Evolutionary conservation across 2,329 filamentous ascomycete species (phyloP).

Genomic region (Alternaria incomplexa): DNA sequence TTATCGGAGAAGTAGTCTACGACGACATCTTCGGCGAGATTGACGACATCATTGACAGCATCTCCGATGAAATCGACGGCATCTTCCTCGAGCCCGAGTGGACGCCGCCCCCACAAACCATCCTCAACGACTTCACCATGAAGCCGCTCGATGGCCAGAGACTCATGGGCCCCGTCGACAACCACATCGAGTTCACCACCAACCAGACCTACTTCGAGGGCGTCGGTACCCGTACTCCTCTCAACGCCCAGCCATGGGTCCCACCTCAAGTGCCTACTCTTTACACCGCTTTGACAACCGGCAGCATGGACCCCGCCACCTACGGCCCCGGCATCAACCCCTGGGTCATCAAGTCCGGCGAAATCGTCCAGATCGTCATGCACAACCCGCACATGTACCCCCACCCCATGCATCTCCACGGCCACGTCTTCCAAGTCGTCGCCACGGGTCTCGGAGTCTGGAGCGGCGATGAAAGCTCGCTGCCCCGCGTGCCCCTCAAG

Average conservation of each 20-base stretch:
- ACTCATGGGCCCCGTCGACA: slow-evolving; percentile 65
- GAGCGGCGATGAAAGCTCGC: slow-evolving; percentile 25
- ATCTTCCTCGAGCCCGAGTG: slow-evolving; percentile 59
- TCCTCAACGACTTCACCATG: slow-evolving; percentile 73
- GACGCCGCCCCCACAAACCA: slow-evolving; percentile 58
- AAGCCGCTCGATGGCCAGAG: slow-evolving; percentile 70
- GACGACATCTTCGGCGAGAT: slow-evolving; percentile 8
- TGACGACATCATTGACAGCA: not conserved
- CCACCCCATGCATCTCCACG: slow-evolving; percentile 49
- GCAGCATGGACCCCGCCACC: slow-evolving; percentile 52
- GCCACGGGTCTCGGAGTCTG: slow-evolving; percentile 38
- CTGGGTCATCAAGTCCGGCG: slow-evolving; percentile 36
- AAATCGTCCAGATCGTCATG: slow-evolving; percentile 51
- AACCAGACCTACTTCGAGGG: slow-evolving; percentile 67
- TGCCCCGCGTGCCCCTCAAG: slow-evolving; percentile 29
- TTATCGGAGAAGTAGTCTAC: slow-evolving; percentile 24
- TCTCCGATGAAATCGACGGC: slow-evolving; percentile 63
- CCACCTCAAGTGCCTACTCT: slow-evolving; percentile 76
- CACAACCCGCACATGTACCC: slow-evolving; percentile 36
- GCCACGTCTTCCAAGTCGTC: slow-evolving; percentile 64
- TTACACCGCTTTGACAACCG: slow-evolving; percentile 72
- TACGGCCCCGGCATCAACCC: slow-evolving; percentile 32
- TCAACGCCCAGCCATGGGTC: slow-evolving; percentile 71
- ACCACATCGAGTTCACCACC: slow-evolving; percentile 63
- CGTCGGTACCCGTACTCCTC: slow-evolving; percentile 59